These are phyloP conservation scores for Scedosporium boydii DNA, from an alignment of 2,329 filamentous ascomycete species.

Conservation along the genomic window DNA sequence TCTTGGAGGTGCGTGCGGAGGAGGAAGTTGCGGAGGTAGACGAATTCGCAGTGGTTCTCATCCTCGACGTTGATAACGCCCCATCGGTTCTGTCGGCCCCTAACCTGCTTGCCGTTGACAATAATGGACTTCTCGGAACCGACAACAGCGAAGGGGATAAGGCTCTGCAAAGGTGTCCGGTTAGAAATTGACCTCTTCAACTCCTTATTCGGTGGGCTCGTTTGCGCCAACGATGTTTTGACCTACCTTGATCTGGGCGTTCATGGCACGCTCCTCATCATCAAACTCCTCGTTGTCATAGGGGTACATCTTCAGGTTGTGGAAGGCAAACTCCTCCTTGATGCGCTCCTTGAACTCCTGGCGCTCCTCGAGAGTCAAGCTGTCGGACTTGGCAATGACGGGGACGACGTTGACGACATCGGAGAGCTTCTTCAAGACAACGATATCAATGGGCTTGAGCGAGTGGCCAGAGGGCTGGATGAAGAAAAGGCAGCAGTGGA, in stretches of 20 bases:
- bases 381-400: conserved; percentile 97
- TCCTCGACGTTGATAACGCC: conserved; percentile 99
- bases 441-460: conserved; percentile 98
- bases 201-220: not conserved
- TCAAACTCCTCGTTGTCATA: conserved; percentile 99
- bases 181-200: not conserved
- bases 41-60: conserved; percentile 98
- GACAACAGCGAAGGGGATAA: conserved; percentile 95
- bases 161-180: conserved; percentile 41
- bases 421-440: conserved; percentile 98
- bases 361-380: conserved; percentile 90
- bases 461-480: conserved; percentile 98
- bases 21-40: conserved; percentile 96
- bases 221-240: not conserved
- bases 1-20: conserved; percentile 97
- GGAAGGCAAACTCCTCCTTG: conserved; percentile 99
- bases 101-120: conserved; percentile 93
- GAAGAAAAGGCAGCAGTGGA: conserved; percentile 99
- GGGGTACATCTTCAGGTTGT: conserved; percentile 99
- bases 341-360: conserved; percentile 97
- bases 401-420: conserved; percentile 99
- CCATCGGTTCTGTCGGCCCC: conserved; percentile 97
- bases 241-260: conserved; percentile 89
- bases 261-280: conserved; percentile 87
- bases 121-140: conserved; percentile 98